A percentile compares a stretch with the other conserved stretches of the same genome.
Evolutionary conservation across 192 early-diverging fungal genomes (phyloP).

Genomic region (Backusella parvicylindrica): DNA sequence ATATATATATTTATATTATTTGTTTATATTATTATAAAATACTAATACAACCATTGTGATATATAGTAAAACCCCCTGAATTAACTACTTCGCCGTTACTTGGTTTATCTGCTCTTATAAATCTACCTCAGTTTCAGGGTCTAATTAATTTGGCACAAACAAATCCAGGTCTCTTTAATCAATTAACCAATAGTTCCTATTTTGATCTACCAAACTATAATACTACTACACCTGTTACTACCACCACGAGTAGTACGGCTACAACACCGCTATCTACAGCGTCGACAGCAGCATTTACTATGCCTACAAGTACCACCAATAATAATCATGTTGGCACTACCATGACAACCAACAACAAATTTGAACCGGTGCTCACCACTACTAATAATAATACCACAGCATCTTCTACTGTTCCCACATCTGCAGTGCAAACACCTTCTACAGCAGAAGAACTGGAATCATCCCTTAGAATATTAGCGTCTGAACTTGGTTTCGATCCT

Average conservation of each 20-base stretch:
- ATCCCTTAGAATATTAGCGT: constrained; percentile 11
- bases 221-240: not conserved
- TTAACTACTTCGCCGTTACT: not conserved
- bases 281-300: not conserved
- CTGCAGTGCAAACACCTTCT: not conserved
- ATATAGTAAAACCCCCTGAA: not conserved
- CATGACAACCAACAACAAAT: not conserved
- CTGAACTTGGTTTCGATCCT: constrained; percentile 28
- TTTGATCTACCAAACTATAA: constrained; percentile 4
- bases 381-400: not conserved
- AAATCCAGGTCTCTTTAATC: constrained; percentile 16
- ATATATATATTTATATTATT: not conserved
- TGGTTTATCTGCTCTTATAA: constrained; percentile 2
- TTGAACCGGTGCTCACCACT: not conserved
- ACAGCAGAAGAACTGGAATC: constrained; percentile 15
- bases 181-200: constrained; percentile 6
- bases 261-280: not conserved
- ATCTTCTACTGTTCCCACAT: not conserved
- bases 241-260: not conserved
- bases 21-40: not conserved
- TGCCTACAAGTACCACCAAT: not conserved
- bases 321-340: not conserved
- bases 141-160: constrained; percentile 12
- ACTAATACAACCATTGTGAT: not conserved
- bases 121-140: constrained; percentile 15